Evolutionary conservation across 805 yeast genomes (phyloP), one percentile per base, ranked within the genome.

Genomic region (Alloascoidea hylecoeti): DNA sequence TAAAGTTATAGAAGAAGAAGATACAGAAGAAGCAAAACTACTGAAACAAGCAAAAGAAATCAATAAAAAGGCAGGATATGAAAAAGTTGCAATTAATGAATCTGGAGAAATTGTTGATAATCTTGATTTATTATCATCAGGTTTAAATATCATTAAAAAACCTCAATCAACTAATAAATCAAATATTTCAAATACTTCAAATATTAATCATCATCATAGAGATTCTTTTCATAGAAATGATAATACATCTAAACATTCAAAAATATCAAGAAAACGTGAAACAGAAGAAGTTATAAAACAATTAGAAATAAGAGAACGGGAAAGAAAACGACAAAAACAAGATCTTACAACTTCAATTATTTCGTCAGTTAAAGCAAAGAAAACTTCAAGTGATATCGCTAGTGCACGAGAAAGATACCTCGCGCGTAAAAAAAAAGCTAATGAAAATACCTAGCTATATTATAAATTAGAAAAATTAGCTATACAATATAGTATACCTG

Each of bases 101-200:
- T 40, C 41, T 14, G 53, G 49, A 4, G 54, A 50, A 35, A 17
- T 51, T 14, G 50, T 51, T 2, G 55, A 50, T 37, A 48, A 49
- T 18, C 42, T 52, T 2, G 49, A 49, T 33, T 38, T 50, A 30
- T 38, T 50, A 16, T 16, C 38, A 6, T 51, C 49, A 3, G 56
- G 56, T 13, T 42, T 51, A 35, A 51, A 51, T 37, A 38, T 51
- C 12, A 17, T 39, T 16, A 17, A 33, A 14, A 38, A 37, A 15
- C 18, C 35, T 18, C 18, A 27, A 33, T n/a, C 42, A 13, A 35
- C 17, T n/a, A 15, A 35, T 17, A 30, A 33, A 34, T 28, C 12
- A 17, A 39, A 15, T 15, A 35, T 14, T 4, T 34, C 30, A 5
- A n/a, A 27, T 13, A 18, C 17, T 16, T 4, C 40, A 6, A 13